These are phyloP conservation scores for Wallacemonas collosoma DNA, from an alignment of 208 protist genomes.

Conservation along the genomic window DNA sequence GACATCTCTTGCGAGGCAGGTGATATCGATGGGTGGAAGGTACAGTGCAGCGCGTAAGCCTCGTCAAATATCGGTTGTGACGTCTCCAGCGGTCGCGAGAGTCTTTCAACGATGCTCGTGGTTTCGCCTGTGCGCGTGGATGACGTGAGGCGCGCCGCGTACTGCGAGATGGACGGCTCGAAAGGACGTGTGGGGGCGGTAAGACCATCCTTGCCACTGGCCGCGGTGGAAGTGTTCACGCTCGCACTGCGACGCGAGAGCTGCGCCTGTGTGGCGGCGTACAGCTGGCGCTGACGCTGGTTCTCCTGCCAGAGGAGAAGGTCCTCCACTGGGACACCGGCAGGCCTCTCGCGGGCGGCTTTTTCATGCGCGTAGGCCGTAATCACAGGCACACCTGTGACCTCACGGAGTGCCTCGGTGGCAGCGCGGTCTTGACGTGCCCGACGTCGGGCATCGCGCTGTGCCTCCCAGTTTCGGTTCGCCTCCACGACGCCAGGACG, in stretches of 20 bases:
- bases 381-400: slow-evolving; percentile 50
- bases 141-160: slow-evolving; percentile 35
- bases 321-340: slow-evolving; percentile 48
- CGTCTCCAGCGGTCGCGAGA: slow-evolving; percentile 31
- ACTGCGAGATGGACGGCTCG: slow-evolving; percentile 44
- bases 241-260: slow-evolving; percentile 4
- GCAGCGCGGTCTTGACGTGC: slow-evolving; percentile 35
- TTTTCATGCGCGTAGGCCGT: slow-evolving; percentile 53
- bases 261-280: slow-evolving; percentile 30
- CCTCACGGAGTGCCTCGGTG: slow-evolving; percentile 30
- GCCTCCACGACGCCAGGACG: slow-evolving; percentile 25
- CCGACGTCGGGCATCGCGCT: slow-evolving; percentile 37
- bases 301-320: slow-evolving; percentile 53
- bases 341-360: slow-evolving; percentile 24
- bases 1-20: slow-evolving; percentile 45
- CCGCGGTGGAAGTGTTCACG: background rate
- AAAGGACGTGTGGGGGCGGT: slow-evolving; percentile 21
- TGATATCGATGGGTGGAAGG: slow-evolving; percentile 54
- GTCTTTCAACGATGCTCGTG: slow-evolving; percentile 52
- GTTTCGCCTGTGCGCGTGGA: slow-evolving; percentile 10
- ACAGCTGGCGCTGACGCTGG: slow-evolving; percentile 54
- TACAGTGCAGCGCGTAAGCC: slow-evolving; percentile 40
- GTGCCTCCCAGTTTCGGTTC: slow-evolving; percentile 35
- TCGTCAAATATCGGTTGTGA: slow-evolving; percentile 33
- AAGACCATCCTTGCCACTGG: background rate